phyloP scores from a whole-genome alignment of 495 filamentous ascomycete species.

The Trichoderma asperelloides region DNA sequence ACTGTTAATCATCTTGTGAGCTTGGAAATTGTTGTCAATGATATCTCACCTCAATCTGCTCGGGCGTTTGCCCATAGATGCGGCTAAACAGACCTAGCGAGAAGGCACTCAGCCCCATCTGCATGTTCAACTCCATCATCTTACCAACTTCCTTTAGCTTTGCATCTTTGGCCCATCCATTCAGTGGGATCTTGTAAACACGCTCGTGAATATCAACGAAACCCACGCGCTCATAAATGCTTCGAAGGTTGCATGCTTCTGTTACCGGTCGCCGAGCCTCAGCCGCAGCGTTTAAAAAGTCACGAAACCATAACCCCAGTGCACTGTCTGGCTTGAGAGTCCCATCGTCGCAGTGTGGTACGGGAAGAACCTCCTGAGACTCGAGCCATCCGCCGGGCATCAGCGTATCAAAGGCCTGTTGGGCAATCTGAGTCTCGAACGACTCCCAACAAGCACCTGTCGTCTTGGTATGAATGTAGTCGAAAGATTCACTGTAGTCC shows the following conservation, averaged over 20 bases:
- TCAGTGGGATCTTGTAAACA: slow-evolving; percentile 48
- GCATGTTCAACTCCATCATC: slow-evolving; percentile 27
- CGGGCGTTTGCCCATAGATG: slow-evolving; percentile 30
- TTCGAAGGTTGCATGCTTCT: slow-evolving; percentile 42
- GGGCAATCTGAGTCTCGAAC: slow-evolving; percentile 30
- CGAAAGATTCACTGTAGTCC: slow-evolving; percentile 22
- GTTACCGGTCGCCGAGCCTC: slow-evolving; percentile 41
- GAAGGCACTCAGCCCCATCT: slow-evolving; percentile 23
- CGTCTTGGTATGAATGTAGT: slow-evolving; percentile 43
- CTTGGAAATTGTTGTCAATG: slow-evolving; percentile 12
- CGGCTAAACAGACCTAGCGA: slow-evolving; percentile 20
- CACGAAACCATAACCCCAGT: slow-evolving; percentile 43
- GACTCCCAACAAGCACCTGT: slow-evolving; percentile 39
- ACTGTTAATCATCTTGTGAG: not conserved
- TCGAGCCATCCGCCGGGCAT: slow-evolving; percentile 61
- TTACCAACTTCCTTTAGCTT: slow-evolving; percentile 24
- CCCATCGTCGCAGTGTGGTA: slow-evolving; percentile 51
- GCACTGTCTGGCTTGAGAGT: slow-evolving; percentile 37
- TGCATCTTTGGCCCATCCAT: slow-evolving; percentile 35
- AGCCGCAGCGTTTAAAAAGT: slow-evolving; percentile 40
- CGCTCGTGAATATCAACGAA: slow-evolving; percentile 55
- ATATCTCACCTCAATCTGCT: slow-evolving; percentile 32
- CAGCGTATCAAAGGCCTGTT: slow-evolving; percentile 36
- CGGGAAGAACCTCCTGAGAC: slow-evolving; percentile 51
- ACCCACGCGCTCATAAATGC: slow-evolving; percentile 50